phyloP scores from a whole-genome alignment of 192 early-diverging fungal genomes.

The Coemansia sp. region DNA sequence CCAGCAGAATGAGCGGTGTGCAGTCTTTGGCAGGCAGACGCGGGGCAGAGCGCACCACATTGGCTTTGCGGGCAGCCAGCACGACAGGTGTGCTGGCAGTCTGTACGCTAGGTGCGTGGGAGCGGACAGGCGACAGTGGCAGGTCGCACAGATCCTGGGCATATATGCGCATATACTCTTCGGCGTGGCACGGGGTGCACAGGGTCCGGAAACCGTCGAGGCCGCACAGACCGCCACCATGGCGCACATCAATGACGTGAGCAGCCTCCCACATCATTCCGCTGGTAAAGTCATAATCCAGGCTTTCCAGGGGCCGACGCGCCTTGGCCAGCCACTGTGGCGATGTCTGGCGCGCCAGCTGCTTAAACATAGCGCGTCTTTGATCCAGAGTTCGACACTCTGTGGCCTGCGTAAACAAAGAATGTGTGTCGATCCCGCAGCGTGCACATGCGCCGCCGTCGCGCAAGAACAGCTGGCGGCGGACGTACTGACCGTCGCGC shows the following conservation, averaged over 20 bases:
- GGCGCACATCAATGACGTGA: slow-evolving; percentile 42
- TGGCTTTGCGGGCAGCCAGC: not conserved
- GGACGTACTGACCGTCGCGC: slow-evolving; percentile 43
- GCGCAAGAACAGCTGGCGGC: slow-evolving; percentile 40
- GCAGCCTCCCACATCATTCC: slow-evolving; percentile 57
- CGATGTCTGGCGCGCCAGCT: slow-evolving; percentile 19
- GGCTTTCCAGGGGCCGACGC: slow-evolving; percentile 24
- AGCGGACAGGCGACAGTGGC: not conserved
- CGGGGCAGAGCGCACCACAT: not conserved
- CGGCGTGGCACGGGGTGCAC: slow-evolving; percentile 48
- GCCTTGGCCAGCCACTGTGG: slow-evolving; percentile 38
- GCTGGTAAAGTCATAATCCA: slow-evolving; percentile 30
- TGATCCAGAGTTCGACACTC: slow-evolving; percentile 25
- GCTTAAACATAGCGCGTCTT: slow-evolving; percentile 18
- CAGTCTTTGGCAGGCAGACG: not conserved
- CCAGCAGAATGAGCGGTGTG: slow-evolving; percentile 8
- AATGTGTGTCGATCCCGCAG: slow-evolving; percentile 39
- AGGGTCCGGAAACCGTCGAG: slow-evolving; percentile 48
- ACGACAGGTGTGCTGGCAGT: not conserved
- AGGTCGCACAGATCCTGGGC: slow-evolving; percentile 22
- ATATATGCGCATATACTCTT: slow-evolving; percentile 40
- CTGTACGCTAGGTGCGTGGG: not conserved
- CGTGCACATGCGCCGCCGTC: slow-evolving; percentile 43
- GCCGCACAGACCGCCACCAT: slow-evolving; percentile 51
- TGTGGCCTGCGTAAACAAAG: slow-evolving; percentile 21